phyloP scores from a whole-genome alignment of 202 grass and related monocot genomes.

The Carex sylvatica region DNA sequence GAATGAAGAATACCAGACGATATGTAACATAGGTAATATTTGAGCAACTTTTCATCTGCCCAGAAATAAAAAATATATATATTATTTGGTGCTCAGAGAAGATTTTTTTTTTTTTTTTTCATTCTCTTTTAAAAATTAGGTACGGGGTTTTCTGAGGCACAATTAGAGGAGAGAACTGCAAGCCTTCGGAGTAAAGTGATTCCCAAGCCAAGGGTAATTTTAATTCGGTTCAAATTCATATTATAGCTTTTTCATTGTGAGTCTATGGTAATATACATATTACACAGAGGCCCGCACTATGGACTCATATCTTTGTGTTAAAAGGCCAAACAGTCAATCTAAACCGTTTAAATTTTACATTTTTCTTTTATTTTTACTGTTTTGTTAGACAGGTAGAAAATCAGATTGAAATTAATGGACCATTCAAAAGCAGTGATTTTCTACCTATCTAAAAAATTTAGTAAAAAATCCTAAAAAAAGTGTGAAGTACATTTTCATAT shows the following conservation, averaged over 20 bases:
- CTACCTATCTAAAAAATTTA: no score
- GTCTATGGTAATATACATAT: no score
- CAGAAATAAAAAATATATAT: constrained; percentile 20
- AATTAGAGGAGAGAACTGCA: constrained; percentile 76
- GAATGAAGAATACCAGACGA: constrained; percentile 99
- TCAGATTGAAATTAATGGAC: no score
- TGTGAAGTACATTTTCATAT: no score
- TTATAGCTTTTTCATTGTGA: neutral
- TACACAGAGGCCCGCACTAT: no score
- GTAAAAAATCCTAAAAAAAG: no score
- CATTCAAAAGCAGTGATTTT: no score
- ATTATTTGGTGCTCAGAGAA: neutral
- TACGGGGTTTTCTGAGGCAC: constrained; percentile 97
- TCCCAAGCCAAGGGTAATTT: constrained; percentile 79
- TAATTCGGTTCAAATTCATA: constrained; percentile 23
- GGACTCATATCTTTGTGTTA: no score
- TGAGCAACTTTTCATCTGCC: neutral
- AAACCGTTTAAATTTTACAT: no score
- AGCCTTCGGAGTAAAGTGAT: constrained; percentile 90
- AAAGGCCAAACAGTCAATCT: no score
- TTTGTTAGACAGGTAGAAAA: no score
- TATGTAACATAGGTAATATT: constrained; percentile 89
- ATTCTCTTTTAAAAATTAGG: constrained; percentile 38
- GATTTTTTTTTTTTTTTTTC: neutral
- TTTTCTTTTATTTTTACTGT: no score